Percentiles rank a stretch among this genome's conserved stretches.
These are phyloP conservation scores for Camelina hispida DNA, from an alignment of 345 rosid species.

Conservation along the genomic window DNA sequence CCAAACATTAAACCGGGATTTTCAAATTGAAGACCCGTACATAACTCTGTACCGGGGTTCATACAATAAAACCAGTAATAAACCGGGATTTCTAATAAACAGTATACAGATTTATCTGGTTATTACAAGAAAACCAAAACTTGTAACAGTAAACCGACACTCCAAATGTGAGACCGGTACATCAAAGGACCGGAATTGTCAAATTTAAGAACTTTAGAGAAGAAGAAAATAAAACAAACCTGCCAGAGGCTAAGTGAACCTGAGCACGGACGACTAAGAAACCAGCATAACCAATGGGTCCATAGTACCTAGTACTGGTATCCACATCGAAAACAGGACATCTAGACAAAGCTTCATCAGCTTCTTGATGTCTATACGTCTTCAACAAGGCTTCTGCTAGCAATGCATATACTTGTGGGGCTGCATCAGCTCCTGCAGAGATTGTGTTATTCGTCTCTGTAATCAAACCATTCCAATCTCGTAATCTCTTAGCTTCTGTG, in stretches of 20 bases:
- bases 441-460: slow-evolving; percentile 64
- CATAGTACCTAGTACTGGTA: slow-evolving; percentile 68
- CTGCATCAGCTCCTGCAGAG: slow-evolving; percentile 81
- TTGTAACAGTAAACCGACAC: neutral
- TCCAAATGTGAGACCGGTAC: neutral
- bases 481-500: slow-evolving; percentile 62
- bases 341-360: slow-evolving; percentile 58
- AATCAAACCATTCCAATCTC: slow-evolving; percentile 77
- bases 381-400: slow-evolving; percentile 91
- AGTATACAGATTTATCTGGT: neutral
- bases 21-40: slow-evolving; percentile 29
- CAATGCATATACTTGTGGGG: slow-evolving; percentile 85
- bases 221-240: slow-evolving; percentile 52
- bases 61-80: neutral
- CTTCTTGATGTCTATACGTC: slow-evolving; percentile 78
- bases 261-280: slow-evolving; percentile 74
- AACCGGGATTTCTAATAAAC: neutral
- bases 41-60: neutral
- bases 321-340: slow-evolving; percentile 70
- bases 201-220: neutral
- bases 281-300: slow-evolving; percentile 76
- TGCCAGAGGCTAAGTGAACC: slow-evolving; percentile 83
- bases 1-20: slow-evolving; percentile 14
- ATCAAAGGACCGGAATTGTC: neutral
- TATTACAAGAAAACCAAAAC: neutral